Conservation (phyloP, 495 filamentous ascomycete genomes). For the Neurospora discreta region DNA sequence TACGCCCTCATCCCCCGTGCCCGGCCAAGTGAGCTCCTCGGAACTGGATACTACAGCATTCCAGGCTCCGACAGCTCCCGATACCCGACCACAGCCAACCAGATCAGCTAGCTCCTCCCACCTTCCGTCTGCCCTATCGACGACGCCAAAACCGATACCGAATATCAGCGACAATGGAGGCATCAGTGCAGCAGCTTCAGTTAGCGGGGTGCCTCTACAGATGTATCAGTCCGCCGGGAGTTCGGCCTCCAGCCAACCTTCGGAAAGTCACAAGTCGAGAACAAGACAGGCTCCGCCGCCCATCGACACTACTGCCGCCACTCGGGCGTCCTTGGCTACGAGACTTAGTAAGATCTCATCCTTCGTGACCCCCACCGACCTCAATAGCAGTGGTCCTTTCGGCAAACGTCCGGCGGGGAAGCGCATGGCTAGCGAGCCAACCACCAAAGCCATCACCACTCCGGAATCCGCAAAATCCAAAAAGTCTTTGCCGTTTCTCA, state of each 20-base stretch:
- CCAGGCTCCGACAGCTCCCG: conserved; percentile 27
- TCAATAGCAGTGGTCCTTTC: conserved; percentile 10
- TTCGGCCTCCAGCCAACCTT: neutral
- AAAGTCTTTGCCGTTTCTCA: conserved; percentile 41
- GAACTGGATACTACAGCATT: conserved; percentile 23
- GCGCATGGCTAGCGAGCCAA: conserved; percentile 26
- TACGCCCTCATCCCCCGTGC: conserved; percentile 39
- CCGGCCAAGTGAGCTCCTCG: conserved; percentile 27
- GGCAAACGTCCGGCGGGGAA: conserved; percentile 24
- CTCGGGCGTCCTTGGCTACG: conserved; percentile 12
- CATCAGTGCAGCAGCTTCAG: conserved; percentile 16
- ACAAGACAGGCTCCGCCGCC: conserved; percentile 17
- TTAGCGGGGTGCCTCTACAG: conserved; percentile 30
- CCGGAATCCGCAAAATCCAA: conserved; percentile 42
- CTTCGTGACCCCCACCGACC: conserved; percentile 28
- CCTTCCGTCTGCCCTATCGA: conserved; percentile 22
- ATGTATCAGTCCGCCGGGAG: conserved; percentile 21
- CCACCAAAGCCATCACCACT: conserved; percentile 46
- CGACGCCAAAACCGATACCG: conserved; percentile 8
- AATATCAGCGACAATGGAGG: conserved; percentile 21
- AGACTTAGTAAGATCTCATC: conserved; percentile 24
- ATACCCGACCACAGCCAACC: conserved; percentile 30
- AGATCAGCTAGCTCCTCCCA: conserved; percentile 25
- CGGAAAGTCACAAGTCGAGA: conserved; percentile 16
- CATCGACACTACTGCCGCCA: conserved; percentile 15